Base-by-base conservation (phyloP, 352 stramenopile species). In the Pythium periplocum region DNA sequence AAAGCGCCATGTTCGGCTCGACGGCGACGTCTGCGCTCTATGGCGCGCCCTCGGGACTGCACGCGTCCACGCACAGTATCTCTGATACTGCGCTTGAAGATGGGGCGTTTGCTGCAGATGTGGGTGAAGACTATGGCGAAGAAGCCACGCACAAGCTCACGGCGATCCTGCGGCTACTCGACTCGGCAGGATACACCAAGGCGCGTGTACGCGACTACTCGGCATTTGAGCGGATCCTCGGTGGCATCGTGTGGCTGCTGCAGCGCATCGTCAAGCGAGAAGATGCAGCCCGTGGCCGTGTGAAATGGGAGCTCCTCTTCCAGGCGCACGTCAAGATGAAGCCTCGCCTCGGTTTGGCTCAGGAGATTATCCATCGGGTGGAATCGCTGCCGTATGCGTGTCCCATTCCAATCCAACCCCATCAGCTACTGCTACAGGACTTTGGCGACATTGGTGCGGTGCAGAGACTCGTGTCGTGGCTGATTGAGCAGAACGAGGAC, bases 401-500 rank as follows among this genome's bases (percentile, higher is more conserved):
- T 45, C 66, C 64, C 6, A 57, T 68, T 7, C 46, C 56, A 0
- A 67, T 90, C 43, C 80, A 90, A 54, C 75, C 80, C 33, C 80
- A 90, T 48, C 75, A 90, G 59, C 61, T 88, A 53, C 62, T 90
- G 40, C 64, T 90, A n/a, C 80, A 90, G 51, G 80, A 88, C 57
- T 88, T 83, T 59, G 75, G 77, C 39, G 80, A 90, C 48, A 76
- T 88, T 50, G 69, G 75, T 43, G 66, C 73, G 4, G 71, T 90
- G 43, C 50, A 73, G 4, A 64, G 70, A 9, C 53, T 88, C 26
- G 64, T 88, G 0, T 4, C 50, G 37, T 87, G 75, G 80, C 63
- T 90, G n/a, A 46, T 87, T 10, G 66, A 71, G 40, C 66, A 78
- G 43, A 59, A 50, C 4, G 45, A 64, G 47, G 55, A 68, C 1